Base-by-base conservation (phyloP, 2,329 filamentous ascomycete genomes). In the Apiospora sp. region DNA sequence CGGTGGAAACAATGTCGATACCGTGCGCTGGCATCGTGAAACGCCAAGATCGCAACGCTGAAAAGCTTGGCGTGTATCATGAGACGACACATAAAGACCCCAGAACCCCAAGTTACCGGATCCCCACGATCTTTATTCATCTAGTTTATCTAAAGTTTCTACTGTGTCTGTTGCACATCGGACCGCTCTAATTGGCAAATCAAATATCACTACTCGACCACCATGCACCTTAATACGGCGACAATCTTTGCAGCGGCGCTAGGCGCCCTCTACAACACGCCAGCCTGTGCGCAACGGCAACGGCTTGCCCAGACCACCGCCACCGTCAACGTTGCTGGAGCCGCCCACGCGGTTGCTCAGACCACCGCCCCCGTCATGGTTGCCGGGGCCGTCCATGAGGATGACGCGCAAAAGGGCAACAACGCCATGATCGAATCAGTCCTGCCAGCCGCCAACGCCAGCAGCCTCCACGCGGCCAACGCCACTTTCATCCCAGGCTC, bases 31-130 rank as follows among this genome's bases (percentile, higher is more conserved):
- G 0, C 30, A 69, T 30, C 72, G 69, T 78, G 77, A 79, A 79
- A 79, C 78, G 76, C 77, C 77, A 78, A 79, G 77, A 71, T 68
- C 44, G n/a, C 54, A 61, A 71, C 49, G 27, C 37, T 72, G 70
- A 64, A 70, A 72, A 46, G 72, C 58, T 54, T 71, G 74, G 70
- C 68, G 67, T 24, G 73, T 68, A 74, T 69, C 46, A 68, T 69
- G 49, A 70, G 67, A 67, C 72, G 43, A 72, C 68, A 64, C 71
- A 46, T 71, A 75, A 73, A n/a, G 70, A 37, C 67, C 37, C 43
- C 51, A 48, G 51, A 68, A 37, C n/a, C 34, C 71, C 68, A 64
- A 54, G 71, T 69, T 49, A 19, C 8, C 1, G 27, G 16, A 8
- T 51, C 34, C 49, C 37, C 51, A 54, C 49, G 74, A 64, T 68